Percentiles rank a stretch among this genome's conserved stretches.
These are phyloP conservation scores for Hanseniaspora clermontiae DNA, from an alignment of 805 yeast genomes.

Conservation along the genomic window DNA sequence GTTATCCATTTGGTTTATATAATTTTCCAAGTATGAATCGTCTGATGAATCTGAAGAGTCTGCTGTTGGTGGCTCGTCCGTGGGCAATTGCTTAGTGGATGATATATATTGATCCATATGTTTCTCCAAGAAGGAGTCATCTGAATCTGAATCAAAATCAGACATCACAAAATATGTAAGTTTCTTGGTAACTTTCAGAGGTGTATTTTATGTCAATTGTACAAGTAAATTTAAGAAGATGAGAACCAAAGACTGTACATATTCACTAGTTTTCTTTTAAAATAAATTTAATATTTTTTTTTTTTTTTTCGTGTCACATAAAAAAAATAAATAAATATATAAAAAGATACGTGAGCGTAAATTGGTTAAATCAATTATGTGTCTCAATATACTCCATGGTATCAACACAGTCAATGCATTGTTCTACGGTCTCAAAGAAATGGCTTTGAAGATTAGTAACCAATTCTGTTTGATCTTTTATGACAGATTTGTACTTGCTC, in stretches of 20 bases:
- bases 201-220: neutral
- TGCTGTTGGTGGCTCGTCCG: neutral
- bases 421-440: slow-evolving; percentile 12
- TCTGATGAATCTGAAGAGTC: slow-evolving; percentile 5
- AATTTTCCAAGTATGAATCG: slow-evolving; percentile 11
- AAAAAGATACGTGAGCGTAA: no score
- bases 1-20: neutral
- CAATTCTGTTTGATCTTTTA: neutral
- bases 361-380: neutral
- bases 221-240: no score
- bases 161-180: neutral
- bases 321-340: neutral
- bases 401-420: slow-evolving; percentile 13
- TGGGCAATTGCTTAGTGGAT: neutral
- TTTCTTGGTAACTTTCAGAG: neutral
- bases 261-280: neutral
- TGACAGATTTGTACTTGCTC: neutral
- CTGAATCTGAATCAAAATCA: slow-evolving; percentile 2
- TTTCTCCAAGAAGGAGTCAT: slow-evolving; percentile 11
- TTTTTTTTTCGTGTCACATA: slow-evolving; percentile 2
- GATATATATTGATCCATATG: slow-evolving; percentile 5
- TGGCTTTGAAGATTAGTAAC: neutral
- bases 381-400: slow-evolving; percentile 12
- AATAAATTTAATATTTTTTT: neutral
- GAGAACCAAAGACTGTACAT: no score